These are phyloP conservation scores for Aspergillus sergii DNA, from an alignment of 2,329 filamentous ascomycete species.

Conservation along the genomic window DNA sequence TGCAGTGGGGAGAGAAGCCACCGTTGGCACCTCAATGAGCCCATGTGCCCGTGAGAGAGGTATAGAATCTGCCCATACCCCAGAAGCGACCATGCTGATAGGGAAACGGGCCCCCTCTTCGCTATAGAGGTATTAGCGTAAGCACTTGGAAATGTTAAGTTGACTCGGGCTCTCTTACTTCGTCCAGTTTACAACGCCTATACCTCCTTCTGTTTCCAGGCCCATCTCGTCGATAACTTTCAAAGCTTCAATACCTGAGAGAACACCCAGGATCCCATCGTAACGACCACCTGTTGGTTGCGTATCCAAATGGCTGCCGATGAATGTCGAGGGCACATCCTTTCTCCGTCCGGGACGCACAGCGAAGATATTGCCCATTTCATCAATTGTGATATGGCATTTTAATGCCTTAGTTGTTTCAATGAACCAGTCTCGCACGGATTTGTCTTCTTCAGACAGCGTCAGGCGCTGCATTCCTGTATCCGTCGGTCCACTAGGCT, in stretches of 20 bases:
- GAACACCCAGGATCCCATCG: constrained; percentile 71
- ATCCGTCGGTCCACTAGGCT: constrained; percentile 53
- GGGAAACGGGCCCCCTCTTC: constrained; percentile 83
- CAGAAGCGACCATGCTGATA: constrained; percentile 72
- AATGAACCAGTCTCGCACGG: constrained; percentile 75
- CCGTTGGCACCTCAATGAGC: constrained; percentile 61
- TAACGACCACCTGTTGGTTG: constrained; percentile 55
- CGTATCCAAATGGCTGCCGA: constrained; percentile 70
- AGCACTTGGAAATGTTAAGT: neutral
- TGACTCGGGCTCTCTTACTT: constrained; percentile 26
- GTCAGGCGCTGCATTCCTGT: constrained; percentile 77
- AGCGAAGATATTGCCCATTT: constrained; percentile 82
- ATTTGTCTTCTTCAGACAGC: constrained; percentile 70
- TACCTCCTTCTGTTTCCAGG: constrained; percentile 68
- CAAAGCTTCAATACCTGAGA: constrained; percentile 73
- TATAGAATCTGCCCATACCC: constrained; percentile 74
- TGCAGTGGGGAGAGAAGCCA: constrained; percentile 44
- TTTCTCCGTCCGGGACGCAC: constrained; percentile 63
- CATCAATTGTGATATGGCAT: constrained; percentile 69
- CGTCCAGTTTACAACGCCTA: constrained; percentile 69
- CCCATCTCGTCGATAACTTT: constrained; percentile 67
- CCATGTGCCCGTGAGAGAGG: constrained; percentile 63
- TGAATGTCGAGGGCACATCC: constrained; percentile 65
- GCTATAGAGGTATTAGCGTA: constrained; percentile 43
- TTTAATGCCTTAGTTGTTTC: constrained; percentile 63